Percentiles rank a stretch among this genome's conserved stretches.
Conservation (phyloP, 306 rosid genomes). For the Carpinus fangiana region DNA sequence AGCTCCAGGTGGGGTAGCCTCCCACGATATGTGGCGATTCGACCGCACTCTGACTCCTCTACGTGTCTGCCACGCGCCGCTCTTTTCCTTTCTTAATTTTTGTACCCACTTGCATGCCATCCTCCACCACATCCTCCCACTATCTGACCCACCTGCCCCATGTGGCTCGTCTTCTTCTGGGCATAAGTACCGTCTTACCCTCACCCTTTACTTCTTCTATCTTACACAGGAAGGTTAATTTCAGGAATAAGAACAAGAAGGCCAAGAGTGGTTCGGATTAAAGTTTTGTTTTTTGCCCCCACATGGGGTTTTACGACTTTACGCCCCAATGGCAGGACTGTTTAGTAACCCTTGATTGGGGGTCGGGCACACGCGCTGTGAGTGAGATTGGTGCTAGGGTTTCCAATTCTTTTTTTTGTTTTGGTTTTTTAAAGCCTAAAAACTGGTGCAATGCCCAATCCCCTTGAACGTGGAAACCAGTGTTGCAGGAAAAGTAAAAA, state of each 20-base stretch:
- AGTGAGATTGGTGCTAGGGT: background rate
- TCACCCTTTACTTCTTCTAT: background rate
- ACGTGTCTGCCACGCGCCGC: conserved; percentile 70
- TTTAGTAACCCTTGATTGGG: conserved; percentile 35
- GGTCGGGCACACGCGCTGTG: conserved; percentile 12
- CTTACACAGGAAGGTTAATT: conserved; percentile 9
- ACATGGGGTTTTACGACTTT: conserved; percentile 8
- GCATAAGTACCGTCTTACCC: conserved; percentile 9
- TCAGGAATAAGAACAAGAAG: background rate
- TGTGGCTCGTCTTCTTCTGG: background rate
- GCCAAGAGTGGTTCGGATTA: conserved; percentile 5
- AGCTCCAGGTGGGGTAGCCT: conserved; percentile 33
- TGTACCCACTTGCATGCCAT: conserved; percentile 75
- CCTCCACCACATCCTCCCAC: background rate
- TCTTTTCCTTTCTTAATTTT: conserved; percentile 17
- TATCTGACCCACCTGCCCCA: conserved; percentile 25
- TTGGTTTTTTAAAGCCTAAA: conserved; percentile 4
- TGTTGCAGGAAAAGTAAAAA: conserved; percentile 32
- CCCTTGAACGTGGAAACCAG: conserved; percentile 61
- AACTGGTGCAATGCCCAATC: conserved; percentile 37
- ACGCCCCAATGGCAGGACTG: conserved; percentile 33
- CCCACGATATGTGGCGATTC: conserved; percentile 83
- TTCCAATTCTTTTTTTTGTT: too few relatives aligned
- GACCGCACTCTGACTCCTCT: conserved; percentile 55
- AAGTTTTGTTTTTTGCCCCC: background rate